Base-by-base conservation (phyloP, 2,329 filamentous ascomycete species). In the Elsinoe perseae region DNA sequence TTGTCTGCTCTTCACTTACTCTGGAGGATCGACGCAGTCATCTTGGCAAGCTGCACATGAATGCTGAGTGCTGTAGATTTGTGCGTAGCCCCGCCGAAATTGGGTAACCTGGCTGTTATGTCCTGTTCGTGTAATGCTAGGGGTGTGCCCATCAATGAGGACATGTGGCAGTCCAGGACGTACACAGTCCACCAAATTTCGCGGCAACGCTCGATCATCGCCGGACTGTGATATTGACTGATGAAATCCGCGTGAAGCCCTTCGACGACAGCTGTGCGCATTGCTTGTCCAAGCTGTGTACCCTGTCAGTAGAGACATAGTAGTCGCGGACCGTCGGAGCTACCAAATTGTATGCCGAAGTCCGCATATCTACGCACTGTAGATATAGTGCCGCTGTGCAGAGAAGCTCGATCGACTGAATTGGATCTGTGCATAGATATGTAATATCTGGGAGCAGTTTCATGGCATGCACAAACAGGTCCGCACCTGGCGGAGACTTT, bases 151-250 rank as follows among this genome's bases (percentile, higher is more conserved):
- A 80, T 78, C 2, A 80, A 59, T 0, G 76, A 77, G 1, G 76
- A 77, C 71, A 80, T 78, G 60, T 80, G 73, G 2, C 77, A 71
- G 54, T 80, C 78, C 1, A 80, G 64, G 1, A 80, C 69, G 38
- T 78, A 80, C 0, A 79, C 69, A 0, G 78, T 80, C 77, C 77
- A 80, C 77, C 77, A 81, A 8, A 77, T 69, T 30, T 72, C 73
- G 1, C 76, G 74, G 53, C 73, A 76, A 52, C 78, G 65, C 58
- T 80, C 71, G 0, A 77, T 72, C 1, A 70, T 61, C 0, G 62
- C 58, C 1, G 73, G 70, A 0, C 73, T 72, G 0, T 79, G 59
- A 20, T 75, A 67, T 1, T 70, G 65, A 0, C 68, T 66, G 0
- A 72, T 73, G 75, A 80, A 77, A 25, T 78, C 70, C 0, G 76